Conservation (phyloP, 352 stramenopile species). For the Pythium insidiosum region DNA sequence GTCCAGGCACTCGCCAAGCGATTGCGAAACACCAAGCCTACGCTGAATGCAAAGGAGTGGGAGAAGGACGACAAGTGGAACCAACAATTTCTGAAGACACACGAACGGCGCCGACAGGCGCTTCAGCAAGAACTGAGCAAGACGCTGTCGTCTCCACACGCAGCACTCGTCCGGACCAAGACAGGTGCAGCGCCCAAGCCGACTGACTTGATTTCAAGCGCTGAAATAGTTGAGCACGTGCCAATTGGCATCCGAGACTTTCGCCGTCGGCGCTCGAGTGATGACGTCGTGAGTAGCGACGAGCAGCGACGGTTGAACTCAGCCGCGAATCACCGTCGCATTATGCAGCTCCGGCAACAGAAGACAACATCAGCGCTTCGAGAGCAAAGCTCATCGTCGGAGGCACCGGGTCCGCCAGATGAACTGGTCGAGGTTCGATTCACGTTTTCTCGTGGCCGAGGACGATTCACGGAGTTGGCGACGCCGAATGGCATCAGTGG, state of each 20-base stretch:
- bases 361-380: too few relatives aligned
- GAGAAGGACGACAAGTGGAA: slow-evolving; percentile 69
- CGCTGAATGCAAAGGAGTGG: slow-evolving; percentile 59
- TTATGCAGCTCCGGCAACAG: slow-evolving; percentile 45
- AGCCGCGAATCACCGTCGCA: slow-evolving; percentile 46
- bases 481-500: slow-evolving; percentile 15
- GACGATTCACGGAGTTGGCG: slow-evolving; percentile 1
- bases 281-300: neutral
- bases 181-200: too few relatives aligned
- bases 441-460: slow-evolving; percentile 34
- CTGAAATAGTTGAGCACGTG: too few relatives aligned
- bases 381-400: too few relatives aligned
- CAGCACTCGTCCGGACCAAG: slow-evolving; percentile 12
- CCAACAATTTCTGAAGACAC: slow-evolving; percentile 50
- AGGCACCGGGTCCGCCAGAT: neutral
- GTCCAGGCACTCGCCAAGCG: slow-evolving; percentile 51
- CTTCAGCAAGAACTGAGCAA: slow-evolving; percentile 47
- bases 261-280: neutral
- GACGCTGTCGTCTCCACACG: slow-evolving; percentile 35
- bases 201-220: too few relatives aligned
- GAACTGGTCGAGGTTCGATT: slow-evolving; percentile 45
- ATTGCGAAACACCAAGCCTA: slow-evolving; percentile 53
- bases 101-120: slow-evolving; percentile 36
- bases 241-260: too few relatives aligned
- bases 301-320: slow-evolving; percentile 14